Percentiles rank a stretch among this genome's conserved stretches.
Conservation (phyloP, 1,139 yeast species). For the Kodamaea fungicola region DNA sequence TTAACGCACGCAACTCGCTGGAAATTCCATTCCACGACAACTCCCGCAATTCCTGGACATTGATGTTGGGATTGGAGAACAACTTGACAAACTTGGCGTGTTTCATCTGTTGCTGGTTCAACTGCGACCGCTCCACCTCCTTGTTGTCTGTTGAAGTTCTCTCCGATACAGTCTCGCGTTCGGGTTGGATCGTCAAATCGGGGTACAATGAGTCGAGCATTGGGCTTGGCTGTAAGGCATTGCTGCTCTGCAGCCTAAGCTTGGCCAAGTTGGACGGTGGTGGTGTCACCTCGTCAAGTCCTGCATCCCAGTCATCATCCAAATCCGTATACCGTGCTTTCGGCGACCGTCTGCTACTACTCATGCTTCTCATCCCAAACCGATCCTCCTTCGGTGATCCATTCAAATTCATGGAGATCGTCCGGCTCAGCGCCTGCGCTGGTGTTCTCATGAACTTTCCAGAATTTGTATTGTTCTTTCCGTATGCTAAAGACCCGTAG, state of each 20-base stretch:
- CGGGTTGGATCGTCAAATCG: conserved; percentile 23
- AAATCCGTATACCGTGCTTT: conserved; percentile 49
- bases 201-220: conserved; percentile 41
- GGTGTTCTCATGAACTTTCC: conserved; percentile 13
- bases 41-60: conserved; percentile 58
- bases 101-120: conserved; percentile 58
- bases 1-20: conserved; percentile 68
- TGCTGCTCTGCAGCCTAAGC: conserved; percentile 1
- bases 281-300: conserved; percentile 50
- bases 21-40: conserved; percentile 97
- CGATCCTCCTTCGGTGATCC: conserved; percentile 4
- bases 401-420: conserved; percentile 13
- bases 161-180: neutral
- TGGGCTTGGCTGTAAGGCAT: conserved; percentile 22
- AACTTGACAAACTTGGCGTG: conserved; percentile 66
- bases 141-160: conserved; percentile 16
- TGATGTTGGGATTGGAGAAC: conserved; percentile 54
- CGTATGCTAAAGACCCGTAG: conserved; percentile 38
- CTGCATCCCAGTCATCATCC: conserved; percentile 94
- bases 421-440: conserved; percentile 13
- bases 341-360: conserved; percentile 9
- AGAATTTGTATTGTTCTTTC: neutral
- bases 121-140: conserved; percentile 49
- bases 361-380: conserved; percentile 9
- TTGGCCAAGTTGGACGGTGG: conserved; percentile 2